Evolutionary conservation across 75 land plant genomes (phyloP).

Genomic region (Cupressus sempervirens): DNA sequence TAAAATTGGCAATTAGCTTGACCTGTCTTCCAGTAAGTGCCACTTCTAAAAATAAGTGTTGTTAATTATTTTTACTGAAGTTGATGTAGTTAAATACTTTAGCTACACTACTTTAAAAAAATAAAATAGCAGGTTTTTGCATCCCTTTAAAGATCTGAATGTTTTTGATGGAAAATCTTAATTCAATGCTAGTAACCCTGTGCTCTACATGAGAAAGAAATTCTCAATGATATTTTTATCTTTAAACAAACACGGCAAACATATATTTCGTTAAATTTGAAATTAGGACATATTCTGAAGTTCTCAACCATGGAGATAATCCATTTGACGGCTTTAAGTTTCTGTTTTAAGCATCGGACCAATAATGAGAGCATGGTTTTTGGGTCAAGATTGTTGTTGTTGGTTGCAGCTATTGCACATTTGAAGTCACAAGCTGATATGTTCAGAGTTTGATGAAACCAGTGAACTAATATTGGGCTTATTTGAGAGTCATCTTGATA

Average conservation of each 20-base stretch:
- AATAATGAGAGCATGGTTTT: not conserved
- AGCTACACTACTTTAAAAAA: not conserved
- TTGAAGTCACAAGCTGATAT: not conserved
- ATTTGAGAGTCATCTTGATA: not conserved
- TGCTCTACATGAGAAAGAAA: not conserved
- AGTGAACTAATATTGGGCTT: not conserved
- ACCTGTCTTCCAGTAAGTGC: slow-evolving; percentile 75
- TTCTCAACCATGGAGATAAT: not conserved
- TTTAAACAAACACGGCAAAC: not conserved
- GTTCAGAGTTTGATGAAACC: not conserved
- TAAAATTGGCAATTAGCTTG: slow-evolving; percentile 66
- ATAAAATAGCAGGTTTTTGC: not conserved
- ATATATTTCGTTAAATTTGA: not conserved
- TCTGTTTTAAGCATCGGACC: not conserved
- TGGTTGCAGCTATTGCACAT: not conserved
- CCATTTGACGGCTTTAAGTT: not conserved
- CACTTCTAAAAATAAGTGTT: not conserved
- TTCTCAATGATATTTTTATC: not conserved
- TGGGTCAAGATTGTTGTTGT: not conserved
- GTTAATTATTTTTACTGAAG: not conserved
- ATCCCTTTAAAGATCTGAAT: not conserved
- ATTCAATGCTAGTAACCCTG: not conserved
- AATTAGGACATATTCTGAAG: not conserved
- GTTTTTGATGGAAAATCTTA: not conserved
- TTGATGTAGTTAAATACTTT: slow-evolving; percentile 1